Conservation (phyloP, 108 stramenopile genomes). For the Epithemia pelagica region DNA sequence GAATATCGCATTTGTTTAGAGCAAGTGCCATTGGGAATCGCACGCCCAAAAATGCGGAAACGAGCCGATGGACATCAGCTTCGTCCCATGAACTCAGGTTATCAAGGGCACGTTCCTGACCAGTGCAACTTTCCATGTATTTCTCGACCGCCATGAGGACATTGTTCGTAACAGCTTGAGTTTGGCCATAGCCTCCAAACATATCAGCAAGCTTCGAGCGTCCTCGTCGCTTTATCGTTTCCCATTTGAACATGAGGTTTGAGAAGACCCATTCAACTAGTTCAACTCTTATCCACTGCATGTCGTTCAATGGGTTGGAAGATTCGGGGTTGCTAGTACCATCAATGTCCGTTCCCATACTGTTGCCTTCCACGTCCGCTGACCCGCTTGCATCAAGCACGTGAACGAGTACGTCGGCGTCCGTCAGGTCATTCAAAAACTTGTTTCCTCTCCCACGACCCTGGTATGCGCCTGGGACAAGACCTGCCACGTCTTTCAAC, state of each 20-base stretch:
- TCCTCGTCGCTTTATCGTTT: slow-evolving; percentile 51
- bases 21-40: slow-evolving; percentile 87
- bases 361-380: slow-evolving; percentile 13
- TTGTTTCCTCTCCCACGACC: slow-evolving; percentile 81
- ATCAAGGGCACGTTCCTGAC: slow-evolving; percentile 48
- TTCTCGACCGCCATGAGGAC: slow-evolving; percentile 64
- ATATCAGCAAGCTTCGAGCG: slow-evolving; percentile 46
- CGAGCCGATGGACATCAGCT: slow-evolving; percentile 73
- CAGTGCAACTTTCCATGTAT: slow-evolving; percentile 35
- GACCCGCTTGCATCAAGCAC: slow-evolving; percentile 68
- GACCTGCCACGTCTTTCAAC: slow-evolving; percentile 87
- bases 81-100: slow-evolving; percentile 56
- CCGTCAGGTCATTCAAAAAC: slow-evolving; percentile 85
- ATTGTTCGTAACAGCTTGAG: slow-evolving; percentile 31
- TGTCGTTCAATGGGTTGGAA: slow-evolving; percentile 61
- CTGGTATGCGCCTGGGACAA: slow-evolving; percentile 87
- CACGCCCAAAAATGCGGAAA: slow-evolving; percentile 68
- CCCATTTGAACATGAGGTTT: slow-evolving; percentile 82
- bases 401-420: slow-evolving; percentile 86
- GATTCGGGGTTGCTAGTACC: slow-evolving; percentile 4
- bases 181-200: slow-evolving; percentile 86
- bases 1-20: slow-evolving; percentile 79
- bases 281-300: slow-evolving; percentile 77
- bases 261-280: slow-evolving; percentile 82
- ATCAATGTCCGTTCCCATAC: slow-evolving; percentile 15